phyloP scores from a whole-genome alignment of 2,329 filamentous ascomycete genomes.

The Diplodia intermedia region DNA sequence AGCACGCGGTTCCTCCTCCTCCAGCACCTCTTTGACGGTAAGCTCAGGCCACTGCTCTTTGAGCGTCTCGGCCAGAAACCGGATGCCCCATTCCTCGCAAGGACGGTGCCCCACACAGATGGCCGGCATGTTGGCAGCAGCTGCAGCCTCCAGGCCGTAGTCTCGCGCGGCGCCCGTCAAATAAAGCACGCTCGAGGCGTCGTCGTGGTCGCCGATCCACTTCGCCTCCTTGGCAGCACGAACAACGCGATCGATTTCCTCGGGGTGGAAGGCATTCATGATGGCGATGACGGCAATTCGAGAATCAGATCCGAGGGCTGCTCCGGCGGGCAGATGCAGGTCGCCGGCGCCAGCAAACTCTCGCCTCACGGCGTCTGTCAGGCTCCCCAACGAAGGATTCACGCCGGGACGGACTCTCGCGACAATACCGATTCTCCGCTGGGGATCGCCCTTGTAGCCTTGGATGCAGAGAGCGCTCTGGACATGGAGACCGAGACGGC shows the following conservation, averaged over 20 bases:
- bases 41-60: conserved; percentile 43
- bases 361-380: conserved; percentile 35
- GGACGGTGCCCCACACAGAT: conserved; percentile 49
- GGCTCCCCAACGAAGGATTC: not conserved
- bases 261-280: conserved; percentile 51
- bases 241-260: conserved; percentile 47
- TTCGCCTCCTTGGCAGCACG: conserved; percentile 39
- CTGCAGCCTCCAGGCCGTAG: conserved; percentile 44
- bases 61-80: conserved; percentile 42
- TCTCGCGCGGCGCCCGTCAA: conserved; percentile 49
- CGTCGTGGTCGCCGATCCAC: conserved; percentile 38
- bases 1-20: conserved; percentile 40
- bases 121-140: conserved; percentile 44
- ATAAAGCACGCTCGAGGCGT: conserved; percentile 46
- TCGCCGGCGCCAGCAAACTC: conserved; percentile 42
- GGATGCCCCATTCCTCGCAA: conserved; percentile 52
- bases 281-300: conserved; percentile 42
- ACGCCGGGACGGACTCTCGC: conserved; percentile 35
- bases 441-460: conserved; percentile 50
- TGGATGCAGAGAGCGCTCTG: conserved; percentile 43
- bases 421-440: conserved; percentile 49
- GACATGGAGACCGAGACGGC: conserved; percentile 42
- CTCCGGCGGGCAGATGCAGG: conserved; percentile 28
- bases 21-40: conserved; percentile 46
- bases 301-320: not conserved